These are phyloP conservation scores for Pseudogymnoascus sp. DNA, from an alignment of 2,329 filamentous ascomycete species.

Conservation along the genomic window DNA sequence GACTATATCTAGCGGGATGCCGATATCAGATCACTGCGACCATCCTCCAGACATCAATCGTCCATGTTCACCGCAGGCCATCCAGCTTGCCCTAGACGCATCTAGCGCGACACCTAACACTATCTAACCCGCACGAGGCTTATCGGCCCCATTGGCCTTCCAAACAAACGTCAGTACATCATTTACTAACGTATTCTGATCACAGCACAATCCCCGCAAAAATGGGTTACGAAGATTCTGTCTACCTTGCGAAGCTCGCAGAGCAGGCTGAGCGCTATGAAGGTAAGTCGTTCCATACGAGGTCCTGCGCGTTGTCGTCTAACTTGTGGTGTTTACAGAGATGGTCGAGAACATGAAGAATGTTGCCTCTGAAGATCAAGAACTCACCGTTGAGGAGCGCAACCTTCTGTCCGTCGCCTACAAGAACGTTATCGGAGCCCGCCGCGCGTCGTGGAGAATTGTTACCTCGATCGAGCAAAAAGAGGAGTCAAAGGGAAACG, in stretches of 20 bases:
- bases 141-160: constrained; percentile 2
- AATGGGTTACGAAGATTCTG: constrained; percentile 99
- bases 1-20: not conserved
- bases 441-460: constrained; percentile 98
- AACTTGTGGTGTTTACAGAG: constrained; percentile 47
- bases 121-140: not conserved
- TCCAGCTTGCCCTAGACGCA: constrained; percentile 2
- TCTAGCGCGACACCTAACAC: constrained; percentile 7
- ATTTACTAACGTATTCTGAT: constrained; percentile 6
- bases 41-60: not conserved
- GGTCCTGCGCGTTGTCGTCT: not conserved
- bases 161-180: constrained; percentile 4
- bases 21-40: not conserved
- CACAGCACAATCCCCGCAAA: constrained; percentile 40
- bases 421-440: constrained; percentile 99
- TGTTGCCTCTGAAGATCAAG: constrained; percentile 79
- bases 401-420: constrained; percentile 98
- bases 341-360: constrained; percentile 99
- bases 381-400: constrained; percentile 91
- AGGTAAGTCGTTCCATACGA: constrained; percentile 54
- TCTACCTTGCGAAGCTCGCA: constrained; percentile 99
- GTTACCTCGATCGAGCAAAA: constrained; percentile 99
- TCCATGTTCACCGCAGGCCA: not conserved
- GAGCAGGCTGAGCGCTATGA: constrained; percentile 99
- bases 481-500: constrained; percentile 97